Conservation (phyloP, 2,329 filamentous ascomycete species). For the Waltergamsia citrina region DNA sequence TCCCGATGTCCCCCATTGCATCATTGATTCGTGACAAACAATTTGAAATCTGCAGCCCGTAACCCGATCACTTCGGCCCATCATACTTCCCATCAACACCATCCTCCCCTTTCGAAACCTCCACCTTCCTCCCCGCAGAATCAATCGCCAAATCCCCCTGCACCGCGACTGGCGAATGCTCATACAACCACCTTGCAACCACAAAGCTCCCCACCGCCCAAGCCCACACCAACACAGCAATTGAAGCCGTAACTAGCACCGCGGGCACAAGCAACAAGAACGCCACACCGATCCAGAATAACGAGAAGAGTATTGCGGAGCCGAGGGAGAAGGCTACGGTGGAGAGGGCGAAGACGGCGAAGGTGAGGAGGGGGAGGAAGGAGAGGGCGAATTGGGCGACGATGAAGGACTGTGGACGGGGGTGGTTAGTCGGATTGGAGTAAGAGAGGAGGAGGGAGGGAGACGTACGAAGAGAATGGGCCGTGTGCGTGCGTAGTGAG, state of each 20-base stretch:
- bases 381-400: conserved; percentile 55
- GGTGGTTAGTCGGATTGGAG: neutral
- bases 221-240: conserved; percentile 56
- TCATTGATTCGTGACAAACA: neutral
- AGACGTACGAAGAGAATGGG: conserved; percentile 57
- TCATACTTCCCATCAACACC: conserved; percentile 9
- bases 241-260: conserved; percentile 53
- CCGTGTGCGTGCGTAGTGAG: conserved; percentile 49
- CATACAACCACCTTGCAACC: conserved; percentile 35
- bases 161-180: conserved; percentile 14
- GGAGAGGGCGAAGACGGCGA: conserved; percentile 54
- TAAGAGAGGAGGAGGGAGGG: neutral
- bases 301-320: conserved; percentile 52
- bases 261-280: conserved; percentile 59
- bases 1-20: too few relatives aligned
- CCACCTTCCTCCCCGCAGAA: conserved; percentile 9
- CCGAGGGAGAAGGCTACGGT: conserved; percentile 53
- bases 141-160: conserved; percentile 11
- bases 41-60: too few relatives aligned
- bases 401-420: conserved; percentile 52
- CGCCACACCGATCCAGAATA: conserved; percentile 59
- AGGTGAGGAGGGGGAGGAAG: conserved; percentile 58
- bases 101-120: conserved; percentile 12
- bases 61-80: neutral
- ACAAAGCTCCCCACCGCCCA: conserved; percentile 56